Base-by-base conservation (phyloP, 139 green algal species). In the Tetraselmis chui region DNA sequence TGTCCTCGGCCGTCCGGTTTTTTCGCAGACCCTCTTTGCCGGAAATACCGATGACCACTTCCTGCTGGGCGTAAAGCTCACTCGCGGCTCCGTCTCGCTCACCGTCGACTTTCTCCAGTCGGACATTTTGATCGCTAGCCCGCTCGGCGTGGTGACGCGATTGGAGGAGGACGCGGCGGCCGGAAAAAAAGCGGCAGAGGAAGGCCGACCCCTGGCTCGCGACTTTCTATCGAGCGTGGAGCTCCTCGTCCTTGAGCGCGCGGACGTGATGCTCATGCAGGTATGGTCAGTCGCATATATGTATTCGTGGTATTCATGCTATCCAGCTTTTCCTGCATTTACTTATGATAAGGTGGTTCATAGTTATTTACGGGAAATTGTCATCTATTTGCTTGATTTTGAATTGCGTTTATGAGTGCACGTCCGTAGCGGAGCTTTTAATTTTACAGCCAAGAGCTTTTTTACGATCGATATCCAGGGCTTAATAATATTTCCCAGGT, bases 31-130 rank as follows among this genome's bases (percentile, higher is more conserved):
- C 0, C 83, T 98, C 31, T 98, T 99, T 78, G 77, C 27, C 2
- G 96, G 96, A 78, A 99, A 99, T 85, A 89, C 79, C 1, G 96
- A 99, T 83, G 96, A 99, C 83, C 93, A 98, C 84, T 99, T 99
- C 88, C 81, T 91, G 28, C 26, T 99, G 45, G 96, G 96, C 67
- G 93, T 99, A 82, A 98, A 98, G 85, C 85, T 99, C 45, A 98
- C 93, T 1, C 89, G 91, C 76, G 90, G 86, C 0, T 81, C 86
- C 1, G 88, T 97, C 28, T 85, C 87, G 81, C 92, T 98, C 45
- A 99, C 93, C 82, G 82, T 91, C 1, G 91, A 98, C 74, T 94
- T 98, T 75, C 93, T 92, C 59, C 58, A 94, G 28, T 88, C 87
- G 1, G 96, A 99, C 91, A 93, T 99, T 85, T 93, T 99, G 30